Conservation (phyloP, 2,329 filamentous ascomycete species). For the Cryoendolithus antarcticus region DNA sequence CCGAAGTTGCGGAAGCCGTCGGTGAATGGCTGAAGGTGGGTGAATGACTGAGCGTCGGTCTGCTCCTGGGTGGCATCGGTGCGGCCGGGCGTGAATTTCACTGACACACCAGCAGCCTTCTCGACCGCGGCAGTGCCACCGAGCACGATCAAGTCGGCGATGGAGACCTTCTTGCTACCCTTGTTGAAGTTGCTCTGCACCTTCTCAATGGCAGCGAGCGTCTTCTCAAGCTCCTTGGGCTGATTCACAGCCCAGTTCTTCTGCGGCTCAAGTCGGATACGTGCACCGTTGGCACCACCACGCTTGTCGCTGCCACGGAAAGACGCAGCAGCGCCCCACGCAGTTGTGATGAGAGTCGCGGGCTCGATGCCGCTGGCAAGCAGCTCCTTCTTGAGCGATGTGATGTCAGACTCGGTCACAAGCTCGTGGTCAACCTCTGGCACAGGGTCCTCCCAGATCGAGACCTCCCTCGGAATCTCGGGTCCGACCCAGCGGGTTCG, state of each 20-base stretch:
- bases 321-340: conserved; percentile 59
- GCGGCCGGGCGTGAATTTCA: conserved; percentile 64
- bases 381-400: conserved; percentile 56
- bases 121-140: conserved; percentile 60
- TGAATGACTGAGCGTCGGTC: conserved; percentile 54
- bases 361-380: conserved; percentile 49
- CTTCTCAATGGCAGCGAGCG: conserved; percentile 48
- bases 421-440: conserved; percentile 46
- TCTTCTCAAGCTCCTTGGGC: conserved; percentile 50
- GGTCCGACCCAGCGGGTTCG: conserved; percentile 59
- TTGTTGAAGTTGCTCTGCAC: conserved; percentile 57
- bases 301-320: conserved; percentile 71
- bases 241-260: conserved; percentile 63
- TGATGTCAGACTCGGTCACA: conserved; percentile 50
- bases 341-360: conserved; percentile 50
- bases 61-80: conserved; percentile 59
- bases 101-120: conserved; percentile 52
- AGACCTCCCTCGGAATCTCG: conserved; percentile 56
- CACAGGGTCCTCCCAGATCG: conserved; percentile 66
- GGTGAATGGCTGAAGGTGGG: conserved; percentile 53
- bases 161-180: conserved; percentile 57
- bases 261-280: conserved; percentile 62
- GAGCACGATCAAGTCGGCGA: conserved; percentile 69
- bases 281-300: conserved; percentile 68
- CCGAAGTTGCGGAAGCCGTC: conserved; percentile 77